Evolutionary conservation across 306 rosid species (phyloP).

Genomic region (Cucumis melo): DNA sequence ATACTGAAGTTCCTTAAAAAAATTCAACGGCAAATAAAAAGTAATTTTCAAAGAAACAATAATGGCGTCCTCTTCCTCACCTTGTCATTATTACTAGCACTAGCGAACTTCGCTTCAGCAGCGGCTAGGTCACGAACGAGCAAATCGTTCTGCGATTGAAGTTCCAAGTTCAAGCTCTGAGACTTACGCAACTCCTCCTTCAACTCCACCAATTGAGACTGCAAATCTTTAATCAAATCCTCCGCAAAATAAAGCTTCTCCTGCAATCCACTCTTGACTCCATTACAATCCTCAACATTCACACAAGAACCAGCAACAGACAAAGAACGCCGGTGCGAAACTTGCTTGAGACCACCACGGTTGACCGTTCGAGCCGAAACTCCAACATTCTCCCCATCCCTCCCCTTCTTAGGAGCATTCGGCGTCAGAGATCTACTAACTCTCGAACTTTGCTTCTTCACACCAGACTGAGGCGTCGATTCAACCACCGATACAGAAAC

Average conservation of each 20-base stretch:
- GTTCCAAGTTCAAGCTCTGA: conserved; percentile 38
- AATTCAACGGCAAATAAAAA: not conserved
- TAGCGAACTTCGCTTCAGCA: conserved; percentile 44
- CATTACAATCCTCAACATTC: conserved; percentile 33
- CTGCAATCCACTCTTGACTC: conserved; percentile 29
- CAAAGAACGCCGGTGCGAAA: conserved; percentile 17
- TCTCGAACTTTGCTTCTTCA: conserved; percentile 24
- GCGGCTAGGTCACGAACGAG: conserved; percentile 50
- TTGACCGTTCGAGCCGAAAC: conserved; percentile 19
- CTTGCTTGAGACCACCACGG: conserved; percentile 28
- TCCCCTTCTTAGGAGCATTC: conserved; percentile 34
- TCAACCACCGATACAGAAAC: conserved; percentile 8
- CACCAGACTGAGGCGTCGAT: conserved; percentile 12
- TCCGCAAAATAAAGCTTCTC: conserved; percentile 39
- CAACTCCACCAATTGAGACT: conserved; percentile 42
- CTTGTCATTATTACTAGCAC: conserved; percentile 25
- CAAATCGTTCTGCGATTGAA: conserved; percentile 44
- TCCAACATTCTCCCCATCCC: conserved; percentile 27
- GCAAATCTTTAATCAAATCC: conserved; percentile 40
- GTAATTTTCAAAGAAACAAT: not conserved
- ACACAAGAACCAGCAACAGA: conserved; percentile 18
- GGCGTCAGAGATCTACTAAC: conserved; percentile 23
- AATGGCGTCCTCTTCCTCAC: conserved; percentile 14
- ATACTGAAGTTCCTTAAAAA: not conserved
- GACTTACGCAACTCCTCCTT: conserved; percentile 56